Evolutionary conservation across 805 yeast genomes (phyloP).

Genomic region (Ogataea haglerorum): DNA sequence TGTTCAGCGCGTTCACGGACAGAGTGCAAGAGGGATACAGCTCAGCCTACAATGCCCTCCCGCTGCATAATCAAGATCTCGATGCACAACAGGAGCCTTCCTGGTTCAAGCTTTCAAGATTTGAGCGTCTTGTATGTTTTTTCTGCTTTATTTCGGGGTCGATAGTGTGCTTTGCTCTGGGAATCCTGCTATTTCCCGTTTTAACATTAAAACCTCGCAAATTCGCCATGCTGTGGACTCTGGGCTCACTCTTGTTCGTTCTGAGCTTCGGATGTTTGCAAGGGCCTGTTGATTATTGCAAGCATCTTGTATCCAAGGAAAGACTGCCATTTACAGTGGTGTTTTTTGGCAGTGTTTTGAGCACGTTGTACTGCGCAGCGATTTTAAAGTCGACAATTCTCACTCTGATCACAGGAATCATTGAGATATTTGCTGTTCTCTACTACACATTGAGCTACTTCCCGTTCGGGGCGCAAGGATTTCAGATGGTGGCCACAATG

Average conservation of each 20-base stretch:
- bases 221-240: constrained; percentile 86
- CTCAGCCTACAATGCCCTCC: constrained; percentile 62
- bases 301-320: constrained; percentile 70
- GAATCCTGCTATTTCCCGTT: constrained; percentile 84
- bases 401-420: constrained; percentile 68
- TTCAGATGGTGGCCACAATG: constrained; percentile 47
- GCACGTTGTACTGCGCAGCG: constrained; percentile 77
- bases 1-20: constrained; percentile 22
- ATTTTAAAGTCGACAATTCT: constrained; percentile 67
- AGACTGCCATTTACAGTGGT: constrained; percentile 77
- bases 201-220: constrained; percentile 86
- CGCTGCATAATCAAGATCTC: constrained; percentile 54
- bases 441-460: constrained; percentile 91
- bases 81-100: constrained; percentile 57
- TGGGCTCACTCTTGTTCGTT: constrained; percentile 85
- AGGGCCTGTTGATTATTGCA: constrained; percentile 80
- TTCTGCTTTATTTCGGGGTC: constrained; percentile 74
- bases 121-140: constrained; percentile 79
- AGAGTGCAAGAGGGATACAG: constrained; percentile 34
- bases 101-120: constrained; percentile 72
- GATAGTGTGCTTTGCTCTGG: constrained; percentile 73
- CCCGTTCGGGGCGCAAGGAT: constrained; percentile 89
- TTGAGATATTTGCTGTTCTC: constrained; percentile 82
- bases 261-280: constrained; percentile 86
- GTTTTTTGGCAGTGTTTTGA: constrained; percentile 74